Base-by-base conservation (phyloP, 768 basidiomycete species). In the Epithele typhae region DNA sequence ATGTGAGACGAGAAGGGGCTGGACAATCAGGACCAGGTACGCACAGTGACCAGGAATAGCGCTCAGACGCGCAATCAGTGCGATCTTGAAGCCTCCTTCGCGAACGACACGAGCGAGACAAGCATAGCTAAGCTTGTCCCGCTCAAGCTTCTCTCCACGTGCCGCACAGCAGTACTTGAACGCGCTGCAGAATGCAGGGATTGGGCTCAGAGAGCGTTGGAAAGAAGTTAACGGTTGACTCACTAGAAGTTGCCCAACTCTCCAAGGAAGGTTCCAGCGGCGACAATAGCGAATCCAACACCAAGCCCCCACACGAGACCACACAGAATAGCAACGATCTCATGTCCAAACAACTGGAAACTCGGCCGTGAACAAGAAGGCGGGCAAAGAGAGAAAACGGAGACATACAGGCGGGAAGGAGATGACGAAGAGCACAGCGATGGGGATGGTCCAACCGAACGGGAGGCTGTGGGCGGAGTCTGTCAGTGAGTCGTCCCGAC, bases 281-380 rank as follows among this genome's bases (percentile, higher is more conserved):
- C 78, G 15, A 90, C 88, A 58, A 96, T 94, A 0, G 67, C 93
- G 56, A 95, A 95, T 3, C 92, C 93, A 19, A 75, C 59, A 75
- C 93, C 84, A 2, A 93, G 69, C 2, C 90, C 92, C 90, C 91
- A 96, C 2, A 95, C 88, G 25, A 95, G 64, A 15, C 93, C 93
- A 57, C 90, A 92, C 6, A 95, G 71, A 27, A 94, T 77, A 19
- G 89, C 88, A 33, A 95, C 73, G 46, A 95, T 87, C 73, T 95
- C 93, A 52, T 95, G 92, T 5, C 93, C 93, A 58, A 93, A 93
- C 15, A 95, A 77, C 77, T 88, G 55, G 38, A 36, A 10, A 14
- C n/a, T n/a, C n/a, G 17, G 32, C 8, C 9, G 24, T 25, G 12
- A 18, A 25, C 5, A 37, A 22, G 5, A 27, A n/a, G 17, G 64